These are phyloP conservation scores for Mycena vitilis DNA, from an alignment of 768 basidiomycete genomes.

Conservation along the genomic window DNA sequence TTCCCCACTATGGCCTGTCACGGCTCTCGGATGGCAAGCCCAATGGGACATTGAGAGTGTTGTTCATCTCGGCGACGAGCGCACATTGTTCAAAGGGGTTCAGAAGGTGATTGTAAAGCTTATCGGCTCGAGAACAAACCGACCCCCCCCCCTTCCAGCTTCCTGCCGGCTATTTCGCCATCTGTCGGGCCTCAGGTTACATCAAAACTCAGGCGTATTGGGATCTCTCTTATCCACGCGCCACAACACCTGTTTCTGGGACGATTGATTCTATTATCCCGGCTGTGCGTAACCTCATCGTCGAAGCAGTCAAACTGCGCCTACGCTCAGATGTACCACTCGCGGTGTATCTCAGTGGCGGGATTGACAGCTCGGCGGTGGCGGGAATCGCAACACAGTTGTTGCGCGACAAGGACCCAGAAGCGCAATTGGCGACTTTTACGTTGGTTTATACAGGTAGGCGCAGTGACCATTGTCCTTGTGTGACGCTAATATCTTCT, in stretches of 20 bases:
- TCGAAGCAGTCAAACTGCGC: conserved; percentile 29
- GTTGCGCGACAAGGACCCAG: conserved; percentile 23
- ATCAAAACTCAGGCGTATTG: conserved; percentile 30
- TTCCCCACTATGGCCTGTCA: conserved; percentile 15
- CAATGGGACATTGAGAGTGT: conserved; percentile 38
- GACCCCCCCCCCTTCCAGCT: conserved; percentile 12
- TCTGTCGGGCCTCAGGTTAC: conserved; percentile 24
- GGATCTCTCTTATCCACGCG: conserved; percentile 29
- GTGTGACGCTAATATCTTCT: neutral
- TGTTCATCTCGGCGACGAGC: conserved; percentile 28
- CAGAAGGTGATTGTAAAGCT: conserved; percentile 18
- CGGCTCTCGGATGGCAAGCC: conserved; percentile 33
- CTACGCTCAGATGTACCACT: conserved; percentile 34
- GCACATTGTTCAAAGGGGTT: conserved; percentile 31
- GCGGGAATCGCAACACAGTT: conserved; percentile 33
- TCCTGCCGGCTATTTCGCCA: conserved; percentile 15
- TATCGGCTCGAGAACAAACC: too few relatives aligned
- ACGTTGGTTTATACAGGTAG: conserved; percentile 29
- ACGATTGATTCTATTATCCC: conserved; percentile 28
- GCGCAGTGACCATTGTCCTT: neutral
- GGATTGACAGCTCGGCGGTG: conserved; percentile 36
- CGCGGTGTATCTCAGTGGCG: conserved; percentile 37
- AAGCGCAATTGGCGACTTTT: conserved; percentile 30
- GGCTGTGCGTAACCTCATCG: conserved; percentile 16
- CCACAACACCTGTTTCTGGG: neutral